Base-by-base conservation (phyloP, 208 protist genomes). In the Wallacemonas collosoma region DNA sequence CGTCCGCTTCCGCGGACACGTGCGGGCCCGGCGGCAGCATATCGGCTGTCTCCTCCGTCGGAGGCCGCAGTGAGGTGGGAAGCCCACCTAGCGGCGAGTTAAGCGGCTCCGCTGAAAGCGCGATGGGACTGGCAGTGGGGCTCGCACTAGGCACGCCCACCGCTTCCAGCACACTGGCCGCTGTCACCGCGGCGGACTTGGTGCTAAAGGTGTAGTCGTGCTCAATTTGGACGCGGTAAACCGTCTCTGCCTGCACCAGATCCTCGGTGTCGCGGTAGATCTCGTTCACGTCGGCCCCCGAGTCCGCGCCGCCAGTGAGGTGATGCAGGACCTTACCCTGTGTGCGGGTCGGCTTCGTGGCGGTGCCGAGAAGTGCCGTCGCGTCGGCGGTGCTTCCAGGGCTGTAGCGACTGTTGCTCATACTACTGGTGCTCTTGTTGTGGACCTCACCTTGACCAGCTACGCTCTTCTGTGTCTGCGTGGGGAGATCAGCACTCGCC, bases 221-320 rank as follows among this genome's bases (percentile, higher is more conserved):
- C 55, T 93, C 87, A 71, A 95, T 95, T 61, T 95, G 90, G 26
- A 65, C 75, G n/a, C 90, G 87, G 67, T 86, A 95, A 39, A 88
- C 81, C 26, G 76, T 73, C 71, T 95, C 87, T 4, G 89, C 90
- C 41, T 78, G 75, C 61, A 85, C 80, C 7, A 95, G 73, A 2
- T 90, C 82, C 41, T 75, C 71, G 43, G 56, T 4, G 41, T 60
- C 53, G 26, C 45, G 43, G 39, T 73, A 66, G 6, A 48, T 55
- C 41, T 63, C 73, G 60, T 65, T 73, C 51, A 55, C n/a, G 14
- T 58, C 70, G 17, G 56, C 0, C 14, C 67, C 58, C n/a, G 38
- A 12, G 60, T 60, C 56, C 17, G 43, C 54, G 11, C 51, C 57
- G 14, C n/a, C 48, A 2, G 60, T 66, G 38, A 39, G 5, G 55